Base-by-base conservation (phyloP, 352 stramenopile genomes). In the Phytophthora citrophthora region DNA sequence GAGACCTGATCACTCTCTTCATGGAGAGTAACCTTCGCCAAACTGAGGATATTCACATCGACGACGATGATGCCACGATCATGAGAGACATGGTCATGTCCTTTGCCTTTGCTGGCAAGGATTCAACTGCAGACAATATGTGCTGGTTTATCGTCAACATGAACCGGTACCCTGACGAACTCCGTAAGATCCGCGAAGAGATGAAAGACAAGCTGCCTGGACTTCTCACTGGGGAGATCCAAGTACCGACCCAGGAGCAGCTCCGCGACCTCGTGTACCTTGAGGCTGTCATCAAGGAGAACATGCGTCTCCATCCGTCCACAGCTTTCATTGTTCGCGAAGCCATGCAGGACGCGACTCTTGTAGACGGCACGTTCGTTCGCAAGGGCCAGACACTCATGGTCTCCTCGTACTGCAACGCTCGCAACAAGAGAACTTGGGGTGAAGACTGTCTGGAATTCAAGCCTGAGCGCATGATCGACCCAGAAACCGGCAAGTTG, bases 111-210 rank as follows among this genome's bases (percentile, higher is more conserved):
- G 87, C 81, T n/a, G 87, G 85, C 40, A 80, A 88, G 24, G 87
- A 94, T 68, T 90, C 85, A 16, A 92, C 85, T 4, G 78, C 85
- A 0, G 72, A 82, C 40, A 75, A 64, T 9, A 74, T 95, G 60
- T 65, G 56, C 16, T 95, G 87, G 87, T 81, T 90, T 39, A 72
- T 91, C 36, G 83, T 90, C 45, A 86, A 90, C 52, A 77, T 95
- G 53, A 74, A 72, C 24, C 68, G 66, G 4, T 68, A 91, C 45
- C 84, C 81, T 4, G 45, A 86, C 4, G 65, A 88, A 0, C 47
- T 77, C 15, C 31, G 61, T 3, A 86, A 85, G 40, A 86, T 89
- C 41, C 69, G 70, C 20, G 54, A 85, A 10, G 81, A 90, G 57
- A 68, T 89, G 18, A 66, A 72, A 15, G 66, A 59, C 39, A 81